These are phyloP conservation scores for Bryum argenteum DNA, from an alignment of 225 moss, liverwort and hornwort species.

Conservation along the genomic window DNA sequence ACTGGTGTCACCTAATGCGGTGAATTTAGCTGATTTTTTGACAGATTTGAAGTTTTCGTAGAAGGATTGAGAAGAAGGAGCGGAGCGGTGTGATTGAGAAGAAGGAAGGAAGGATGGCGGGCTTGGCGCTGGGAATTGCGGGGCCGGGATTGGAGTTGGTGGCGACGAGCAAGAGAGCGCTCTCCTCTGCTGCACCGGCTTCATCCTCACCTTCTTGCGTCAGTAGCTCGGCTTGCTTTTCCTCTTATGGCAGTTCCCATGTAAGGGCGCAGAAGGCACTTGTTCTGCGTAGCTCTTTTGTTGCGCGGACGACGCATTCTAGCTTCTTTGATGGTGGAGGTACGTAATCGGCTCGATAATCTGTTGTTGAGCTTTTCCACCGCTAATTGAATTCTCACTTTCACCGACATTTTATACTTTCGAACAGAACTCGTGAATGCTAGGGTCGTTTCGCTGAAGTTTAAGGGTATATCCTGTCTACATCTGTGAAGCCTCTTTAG, in stretches of 20 bases:
- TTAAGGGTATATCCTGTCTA: not conserved
- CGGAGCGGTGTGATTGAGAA: conserved; percentile 4
- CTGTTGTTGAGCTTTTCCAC: not conserved
- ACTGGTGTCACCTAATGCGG: not conserved
- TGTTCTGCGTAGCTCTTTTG: conserved; percentile 63
- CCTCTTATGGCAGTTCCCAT: conserved; percentile 29
- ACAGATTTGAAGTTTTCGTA: conserved; percentile 31
- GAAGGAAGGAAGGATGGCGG: conserved; percentile 41
- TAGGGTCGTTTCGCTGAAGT: not conserved
- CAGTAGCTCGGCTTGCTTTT: conserved; percentile 45
- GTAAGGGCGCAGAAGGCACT: conserved; percentile 43
- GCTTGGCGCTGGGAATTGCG: conserved; percentile 49
- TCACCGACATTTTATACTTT: not conserved
- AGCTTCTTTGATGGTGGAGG: conserved; percentile 91
- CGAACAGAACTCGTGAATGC: too few relatives aligned
- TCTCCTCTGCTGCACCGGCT: conserved; percentile 36
- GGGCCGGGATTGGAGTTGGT: conserved; percentile 48
- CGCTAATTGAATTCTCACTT: not conserved
- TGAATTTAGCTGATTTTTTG: conserved; percentile 9
- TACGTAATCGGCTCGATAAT: conserved; percentile 13
- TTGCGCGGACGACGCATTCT: conserved; percentile 62
- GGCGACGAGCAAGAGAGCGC: conserved; percentile 43
- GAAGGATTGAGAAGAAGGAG: conserved; percentile 12
- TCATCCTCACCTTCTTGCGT: conserved; percentile 43
- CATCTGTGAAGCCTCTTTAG: not conserved